Percentiles rank a stretch among this genome's conserved stretches.
Conservation (phyloP, 1,284 basidiomycete species). For the Ustilago lituana region DNA sequence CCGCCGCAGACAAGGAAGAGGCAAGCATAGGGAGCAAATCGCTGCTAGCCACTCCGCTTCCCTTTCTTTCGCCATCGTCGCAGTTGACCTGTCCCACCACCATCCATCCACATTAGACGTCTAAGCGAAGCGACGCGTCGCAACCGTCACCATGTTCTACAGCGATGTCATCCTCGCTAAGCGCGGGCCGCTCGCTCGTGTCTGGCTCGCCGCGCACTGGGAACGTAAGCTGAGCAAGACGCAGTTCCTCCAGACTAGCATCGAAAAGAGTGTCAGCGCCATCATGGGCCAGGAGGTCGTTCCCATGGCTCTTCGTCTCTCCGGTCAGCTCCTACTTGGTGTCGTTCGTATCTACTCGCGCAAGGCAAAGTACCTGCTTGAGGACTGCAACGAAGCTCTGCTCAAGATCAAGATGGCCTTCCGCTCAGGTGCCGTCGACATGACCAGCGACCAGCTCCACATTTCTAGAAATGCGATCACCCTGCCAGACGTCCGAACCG, state of each 20-base stretch:
- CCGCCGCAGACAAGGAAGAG: no score
- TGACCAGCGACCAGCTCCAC: constrained; percentile 90
- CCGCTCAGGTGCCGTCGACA: constrained; percentile 89
- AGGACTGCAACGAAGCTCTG: constrained; percentile 96
- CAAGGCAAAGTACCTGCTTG: constrained; percentile 95
- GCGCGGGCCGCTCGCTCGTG: constrained; percentile 90
- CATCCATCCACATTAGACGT: neutral
- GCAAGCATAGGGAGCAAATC: no score
- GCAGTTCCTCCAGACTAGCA: constrained; percentile 91
- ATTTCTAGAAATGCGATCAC: constrained; percentile 88
- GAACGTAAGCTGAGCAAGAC: constrained; percentile 96
- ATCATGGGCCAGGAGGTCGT: constrained; percentile 82
- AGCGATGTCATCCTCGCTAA: constrained; percentile 91
- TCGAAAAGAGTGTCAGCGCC: constrained; percentile 85
- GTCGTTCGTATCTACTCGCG: constrained; percentile 97
- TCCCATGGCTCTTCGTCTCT: constrained; percentile 88
- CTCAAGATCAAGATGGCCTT: constrained; percentile 96
- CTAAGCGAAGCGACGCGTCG: neutral
- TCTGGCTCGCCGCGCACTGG: constrained; percentile 99
- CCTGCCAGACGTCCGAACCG: constrained; percentile 77
- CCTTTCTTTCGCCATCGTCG: no score
- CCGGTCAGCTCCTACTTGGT: constrained; percentile 92
- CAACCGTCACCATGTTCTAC: constrained; percentile 75
- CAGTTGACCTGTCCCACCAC: neutral
- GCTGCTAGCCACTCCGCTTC: no score